phyloP scores from a whole-genome alignment of 1,139 yeast genomes.

The Saccharomyces hybrid region DNA sequence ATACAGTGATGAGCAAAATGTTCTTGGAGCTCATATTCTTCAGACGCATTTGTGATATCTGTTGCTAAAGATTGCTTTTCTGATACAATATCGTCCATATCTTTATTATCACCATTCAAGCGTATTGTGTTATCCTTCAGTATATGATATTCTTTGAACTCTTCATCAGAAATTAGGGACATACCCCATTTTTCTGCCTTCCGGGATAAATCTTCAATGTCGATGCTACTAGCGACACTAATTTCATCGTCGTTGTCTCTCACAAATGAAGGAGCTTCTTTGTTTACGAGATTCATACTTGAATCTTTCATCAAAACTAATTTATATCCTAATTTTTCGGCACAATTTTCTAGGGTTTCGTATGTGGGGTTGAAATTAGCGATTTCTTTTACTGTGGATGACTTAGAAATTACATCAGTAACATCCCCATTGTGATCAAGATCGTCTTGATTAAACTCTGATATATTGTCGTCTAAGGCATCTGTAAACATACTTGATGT shows the following conservation, averaged over 20 bases:
- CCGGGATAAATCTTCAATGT: neutral
- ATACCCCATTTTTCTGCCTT: constrained; percentile 8
- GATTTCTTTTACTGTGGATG: constrained; percentile 22
- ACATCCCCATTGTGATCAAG: neutral
- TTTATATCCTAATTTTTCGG: constrained; percentile 22
- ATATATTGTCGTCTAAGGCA: constrained; percentile 17
- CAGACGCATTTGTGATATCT: neutral
- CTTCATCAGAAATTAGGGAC: constrained; percentile 18
- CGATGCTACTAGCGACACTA: neutral
- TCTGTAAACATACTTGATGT: constrained; percentile 19
- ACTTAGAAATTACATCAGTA: constrained; percentile 3
- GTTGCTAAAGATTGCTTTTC: neutral
- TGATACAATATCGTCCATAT: neutral
- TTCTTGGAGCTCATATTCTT: neutral
- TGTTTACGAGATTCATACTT: neutral
- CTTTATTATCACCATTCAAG: neutral
- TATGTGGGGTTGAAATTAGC: constrained; percentile 8
- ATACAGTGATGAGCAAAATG: neutral
- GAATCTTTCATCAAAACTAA: constrained; percentile 15
- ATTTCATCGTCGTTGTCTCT: neutral
- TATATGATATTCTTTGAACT: neutral
- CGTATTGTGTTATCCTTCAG: neutral
- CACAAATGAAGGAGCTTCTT: neutral
- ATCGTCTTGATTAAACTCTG: neutral
- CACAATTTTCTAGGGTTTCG: constrained; percentile 21